phyloP scores from a whole-genome alignment of 2,329 filamentous ascomycete genomes.

The Diaporthe sp. region DNA sequence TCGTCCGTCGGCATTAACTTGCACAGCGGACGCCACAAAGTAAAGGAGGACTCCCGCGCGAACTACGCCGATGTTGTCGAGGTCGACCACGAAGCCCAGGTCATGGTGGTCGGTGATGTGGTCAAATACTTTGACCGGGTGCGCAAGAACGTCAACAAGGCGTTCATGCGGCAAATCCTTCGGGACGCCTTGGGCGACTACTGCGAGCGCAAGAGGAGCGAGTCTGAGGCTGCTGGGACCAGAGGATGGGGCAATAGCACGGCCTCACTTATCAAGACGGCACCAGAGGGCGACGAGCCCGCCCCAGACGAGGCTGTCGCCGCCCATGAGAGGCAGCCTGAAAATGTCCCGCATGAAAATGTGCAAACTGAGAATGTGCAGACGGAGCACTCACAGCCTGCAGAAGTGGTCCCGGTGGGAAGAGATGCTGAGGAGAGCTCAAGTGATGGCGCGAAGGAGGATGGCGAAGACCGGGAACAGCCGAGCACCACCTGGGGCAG shows the following conservation, averaged over 20 bases:
- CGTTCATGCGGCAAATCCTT: constrained; percentile 53
- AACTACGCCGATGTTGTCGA: constrained; percentile 55
- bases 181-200: constrained; percentile 52
- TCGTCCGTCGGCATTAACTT: constrained; percentile 52
- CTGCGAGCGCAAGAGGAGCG: constrained; percentile 45
- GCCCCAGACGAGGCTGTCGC: neutral
- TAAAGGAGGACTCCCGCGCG: constrained; percentile 53
- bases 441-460: constrained; percentile 28
- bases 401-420: neutral
- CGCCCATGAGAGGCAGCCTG: neutral
- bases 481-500: neutral
- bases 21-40: constrained; percentile 50
- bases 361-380: neutral
- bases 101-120: constrained; percentile 53
- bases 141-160: constrained; percentile 54
- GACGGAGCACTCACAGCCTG: neutral
- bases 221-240: constrained; percentile 38
- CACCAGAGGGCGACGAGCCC: neutral
- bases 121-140: constrained; percentile 54
- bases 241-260: constrained; percentile 40
- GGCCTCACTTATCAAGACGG: constrained; percentile 33
- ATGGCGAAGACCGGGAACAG: constrained; percentile 34
- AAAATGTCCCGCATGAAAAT: neutral
- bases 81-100: constrained; percentile 52
- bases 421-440: constrained; percentile 33